These are phyloP conservation scores for Plectosphaerella cucumerina DNA, from an alignment of 2,329 filamentous ascomycete genomes.

Conservation along the genomic window DNA sequence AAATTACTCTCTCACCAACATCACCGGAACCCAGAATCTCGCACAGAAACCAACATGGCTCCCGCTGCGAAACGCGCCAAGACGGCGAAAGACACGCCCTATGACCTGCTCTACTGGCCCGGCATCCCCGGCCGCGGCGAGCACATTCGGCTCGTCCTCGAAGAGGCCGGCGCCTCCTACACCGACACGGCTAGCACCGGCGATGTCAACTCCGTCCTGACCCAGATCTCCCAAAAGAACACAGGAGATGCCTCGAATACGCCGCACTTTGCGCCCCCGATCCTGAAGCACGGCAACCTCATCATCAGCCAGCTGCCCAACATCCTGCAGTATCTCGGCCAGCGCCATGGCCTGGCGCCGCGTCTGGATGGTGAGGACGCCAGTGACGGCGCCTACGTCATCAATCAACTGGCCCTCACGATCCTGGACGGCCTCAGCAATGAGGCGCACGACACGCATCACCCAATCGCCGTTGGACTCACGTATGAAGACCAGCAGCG, in stretches of 20 bases:
- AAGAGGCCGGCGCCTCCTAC: conserved; percentile 63
- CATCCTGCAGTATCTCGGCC: conserved; percentile 68
- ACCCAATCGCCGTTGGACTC: conserved; percentile 55
- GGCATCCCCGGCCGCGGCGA: conserved; percentile 70
- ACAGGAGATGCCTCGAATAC: conserved; percentile 53
- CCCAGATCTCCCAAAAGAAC: conserved; percentile 39
- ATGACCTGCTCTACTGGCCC: conserved; percentile 70
- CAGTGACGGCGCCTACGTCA: conserved; percentile 44
- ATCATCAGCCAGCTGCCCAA: conserved; percentile 66
- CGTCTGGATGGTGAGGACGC: conserved; percentile 33
- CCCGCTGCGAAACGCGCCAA: conserved; percentile 22
- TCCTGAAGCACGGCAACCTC: conserved; percentile 58
- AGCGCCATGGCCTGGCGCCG: conserved; percentile 52
- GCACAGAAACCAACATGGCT: conserved; percentile 11
- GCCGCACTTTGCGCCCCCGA: conserved; percentile 63
- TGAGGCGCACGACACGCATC: conserved; percentile 72
- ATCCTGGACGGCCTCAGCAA: conserved; percentile 67
- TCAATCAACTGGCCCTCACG: conserved; percentile 63
- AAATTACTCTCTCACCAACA: too few species aligned
- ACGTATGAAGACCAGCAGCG: conserved; percentile 76
- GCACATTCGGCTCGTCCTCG: conserved; percentile 67
- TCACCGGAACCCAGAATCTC: too few species aligned
- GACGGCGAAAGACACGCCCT: conserved; percentile 40
- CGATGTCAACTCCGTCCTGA: conserved; percentile 47
- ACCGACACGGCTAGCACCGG: conserved; percentile 49